Evolutionary conservation across 2,329 filamentous ascomycete genomes (phyloP).

Genomic region (Aspergillus luchuensis): DNA sequence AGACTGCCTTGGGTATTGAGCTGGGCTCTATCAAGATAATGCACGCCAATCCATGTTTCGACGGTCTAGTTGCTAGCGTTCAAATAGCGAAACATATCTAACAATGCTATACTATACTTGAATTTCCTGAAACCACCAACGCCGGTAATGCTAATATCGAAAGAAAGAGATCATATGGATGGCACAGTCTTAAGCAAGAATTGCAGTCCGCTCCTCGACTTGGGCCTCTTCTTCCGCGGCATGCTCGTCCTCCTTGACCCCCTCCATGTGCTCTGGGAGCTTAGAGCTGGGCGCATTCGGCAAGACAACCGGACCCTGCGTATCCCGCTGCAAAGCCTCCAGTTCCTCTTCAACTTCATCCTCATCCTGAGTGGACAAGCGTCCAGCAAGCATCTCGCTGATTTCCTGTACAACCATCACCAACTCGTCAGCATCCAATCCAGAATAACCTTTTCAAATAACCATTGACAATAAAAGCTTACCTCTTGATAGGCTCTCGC

Average conservation of each 20-base stretch:
- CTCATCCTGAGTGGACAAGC: slow-evolving; percentile 92
- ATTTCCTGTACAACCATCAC: slow-evolving; percentile 66
- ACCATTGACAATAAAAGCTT: slow-evolving; percentile 25
- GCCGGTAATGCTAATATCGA: slow-evolving; percentile 27
- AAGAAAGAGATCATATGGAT: not conserved
- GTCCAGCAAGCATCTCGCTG: slow-evolving; percentile 83
- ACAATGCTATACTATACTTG: slow-evolving; percentile 1
- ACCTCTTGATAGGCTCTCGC: slow-evolving; percentile 90
- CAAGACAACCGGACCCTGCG: slow-evolving; percentile 41
- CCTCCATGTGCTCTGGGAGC: slow-evolving; percentile 32
- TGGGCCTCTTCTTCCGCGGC: slow-evolving; percentile 31
- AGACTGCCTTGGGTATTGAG: slow-evolving; percentile 5
- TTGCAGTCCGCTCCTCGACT: slow-evolving; percentile 22
- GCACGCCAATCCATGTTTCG: slow-evolving; percentile 13
- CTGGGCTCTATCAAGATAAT: slow-evolving; percentile 9
- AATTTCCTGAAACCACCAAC: slow-evolving; percentile 23
- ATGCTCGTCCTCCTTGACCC: slow-evolving; percentile 32
- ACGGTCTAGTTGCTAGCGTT: slow-evolving; percentile 14
- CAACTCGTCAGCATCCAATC: slow-evolving; percentile 8
- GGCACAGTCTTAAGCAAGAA: slow-evolving; percentile 13
- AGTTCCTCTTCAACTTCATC: slow-evolving; percentile 97
- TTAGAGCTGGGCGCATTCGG: slow-evolving; percentile 43
- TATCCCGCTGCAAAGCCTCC: slow-evolving; percentile 72
- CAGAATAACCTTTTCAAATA: not conserved
- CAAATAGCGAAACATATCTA: not conserved